Percentiles rank a stretch among this genome's conserved stretches.
Conservation (phyloP, 352 stramenopile genomes). For the Stephanocyclus meneghinianus region DNA sequence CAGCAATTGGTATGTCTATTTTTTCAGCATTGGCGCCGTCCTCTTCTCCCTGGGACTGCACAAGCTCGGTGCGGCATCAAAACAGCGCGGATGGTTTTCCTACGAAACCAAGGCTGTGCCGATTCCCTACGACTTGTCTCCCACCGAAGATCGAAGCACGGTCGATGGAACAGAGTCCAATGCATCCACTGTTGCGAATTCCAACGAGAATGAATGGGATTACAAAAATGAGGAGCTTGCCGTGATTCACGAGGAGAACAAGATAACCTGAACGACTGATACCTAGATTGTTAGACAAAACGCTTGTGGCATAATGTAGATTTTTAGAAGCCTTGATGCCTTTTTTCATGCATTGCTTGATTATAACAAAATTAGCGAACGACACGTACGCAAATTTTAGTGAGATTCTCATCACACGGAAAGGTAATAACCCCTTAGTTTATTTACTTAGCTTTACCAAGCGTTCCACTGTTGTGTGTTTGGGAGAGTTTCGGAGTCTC, state of each 20-base stretch:
- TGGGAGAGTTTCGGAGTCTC: too few species aligned
- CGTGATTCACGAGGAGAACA: slow-evolving; percentile 28
- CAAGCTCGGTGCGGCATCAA: slow-evolving; percentile 21
- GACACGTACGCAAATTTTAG: too few species aligned
- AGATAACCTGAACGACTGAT: background rate
- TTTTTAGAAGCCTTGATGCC: too few species aligned
- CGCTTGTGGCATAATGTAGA: too few species aligned
- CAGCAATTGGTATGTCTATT: slow-evolving; percentile 42
- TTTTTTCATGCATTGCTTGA: too few species aligned
- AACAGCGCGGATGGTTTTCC: slow-evolving; percentile 19
- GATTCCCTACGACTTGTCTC: slow-evolving; percentile 8
- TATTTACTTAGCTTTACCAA: too few species aligned
- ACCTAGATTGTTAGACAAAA: too few species aligned
- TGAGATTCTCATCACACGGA: too few species aligned
- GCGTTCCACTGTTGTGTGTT: too few species aligned
- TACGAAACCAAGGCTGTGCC: slow-evolving; percentile 10
- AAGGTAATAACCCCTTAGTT: too few species aligned
- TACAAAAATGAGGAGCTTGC: slow-evolving; percentile 24
- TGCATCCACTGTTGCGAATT: background rate
- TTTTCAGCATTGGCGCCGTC: slow-evolving; percentile 24
- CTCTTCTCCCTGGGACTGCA: slow-evolving; percentile 7
- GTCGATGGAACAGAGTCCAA: background rate
- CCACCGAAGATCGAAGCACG: background rate
- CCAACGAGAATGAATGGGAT: slow-evolving; percentile 21
- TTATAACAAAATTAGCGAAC: too few species aligned